These are phyloP conservation scores for Mortierella sp. DNA, from an alignment of 371 early-diverging fungal species.

Conservation along the genomic window DNA sequence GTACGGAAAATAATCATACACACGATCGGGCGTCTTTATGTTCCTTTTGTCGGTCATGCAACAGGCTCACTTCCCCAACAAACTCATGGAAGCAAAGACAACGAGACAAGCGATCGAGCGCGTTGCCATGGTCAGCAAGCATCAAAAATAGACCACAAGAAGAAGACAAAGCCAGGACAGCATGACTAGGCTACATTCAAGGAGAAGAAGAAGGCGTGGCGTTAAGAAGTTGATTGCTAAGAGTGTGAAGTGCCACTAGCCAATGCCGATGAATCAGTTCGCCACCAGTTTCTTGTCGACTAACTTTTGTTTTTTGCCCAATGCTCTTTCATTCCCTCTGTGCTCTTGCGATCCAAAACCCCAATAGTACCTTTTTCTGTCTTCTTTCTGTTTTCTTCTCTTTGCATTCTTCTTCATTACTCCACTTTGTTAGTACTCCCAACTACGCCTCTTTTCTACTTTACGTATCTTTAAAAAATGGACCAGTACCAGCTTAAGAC, in stretches of 20 bases:
- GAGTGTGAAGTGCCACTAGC: background rate
- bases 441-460: background rate
- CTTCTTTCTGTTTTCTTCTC: conserved; percentile 11
- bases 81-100: background rate
- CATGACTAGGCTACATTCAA: background rate
- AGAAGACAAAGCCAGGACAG: background rate
- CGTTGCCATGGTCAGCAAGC: background rate
- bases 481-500: conserved; percentile 39
- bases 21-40: background rate
- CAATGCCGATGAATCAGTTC: background rate
- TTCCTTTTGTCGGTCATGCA: background rate
- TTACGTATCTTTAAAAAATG: conserved; percentile 25
- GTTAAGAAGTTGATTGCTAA: too few relatives aligned
- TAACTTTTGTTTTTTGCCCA: background rate
- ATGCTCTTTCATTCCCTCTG: background rate
- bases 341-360: background rate
- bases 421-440: background rate
- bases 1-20: background rate
- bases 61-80: background rate
- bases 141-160: background rate
- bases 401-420: conserved; percentile 12
- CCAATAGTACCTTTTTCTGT: conserved; percentile 12
- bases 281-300: background rate
- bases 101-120: background rate
- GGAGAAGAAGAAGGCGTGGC: background rate